These are phyloP conservation scores for Neovahlkampfia damariscottae DNA, from an alignment of 78 protist genomes.

Conservation along the genomic window DNA sequence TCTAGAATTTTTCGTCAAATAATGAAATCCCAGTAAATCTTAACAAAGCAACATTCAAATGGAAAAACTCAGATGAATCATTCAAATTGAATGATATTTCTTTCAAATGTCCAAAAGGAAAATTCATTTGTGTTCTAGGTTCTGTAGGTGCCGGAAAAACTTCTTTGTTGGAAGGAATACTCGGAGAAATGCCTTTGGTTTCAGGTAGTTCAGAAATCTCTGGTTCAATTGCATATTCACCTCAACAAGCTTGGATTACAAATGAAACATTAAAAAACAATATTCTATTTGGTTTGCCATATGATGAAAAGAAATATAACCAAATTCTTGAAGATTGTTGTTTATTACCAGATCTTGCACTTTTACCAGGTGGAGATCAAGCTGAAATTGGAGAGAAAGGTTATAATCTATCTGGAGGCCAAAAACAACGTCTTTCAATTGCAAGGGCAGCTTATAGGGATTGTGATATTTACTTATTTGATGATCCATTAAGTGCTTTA, in stretches of 20 bases:
- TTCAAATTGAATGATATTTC: neutral
- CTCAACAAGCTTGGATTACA: slow-evolving; percentile 65
- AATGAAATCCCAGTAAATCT: too few relatives aligned
- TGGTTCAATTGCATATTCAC: slow-evolving; percentile 41
- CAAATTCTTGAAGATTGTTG: slow-evolving; percentile 18
- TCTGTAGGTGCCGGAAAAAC: slow-evolving; percentile 34
- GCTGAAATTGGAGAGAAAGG: slow-evolving; percentile 87
- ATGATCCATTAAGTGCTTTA: slow-evolving; percentile 69
- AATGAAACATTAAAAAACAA: slow-evolving; percentile 39
- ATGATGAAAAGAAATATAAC: slow-evolving; percentile 20
- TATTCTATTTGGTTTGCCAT: slow-evolving; percentile 36
- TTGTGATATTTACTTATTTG: slow-evolving; percentile 39
- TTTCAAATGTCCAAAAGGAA: neutral
- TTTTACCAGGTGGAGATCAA: slow-evolving; percentile 63
- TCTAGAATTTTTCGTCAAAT: neutral
- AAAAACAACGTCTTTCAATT: slow-evolving; percentile 27
- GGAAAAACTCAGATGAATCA: too few relatives aligned
- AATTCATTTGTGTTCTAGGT: slow-evolving; percentile 24
- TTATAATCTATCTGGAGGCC: slow-evolving; percentile 67
- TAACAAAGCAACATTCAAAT: too few relatives aligned
- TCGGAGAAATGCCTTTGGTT: slow-evolving; percentile 27
- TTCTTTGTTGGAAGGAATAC: slow-evolving; percentile 3
- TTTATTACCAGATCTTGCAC: slow-evolving; percentile 35
- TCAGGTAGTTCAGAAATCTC: neutral
- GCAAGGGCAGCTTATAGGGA: slow-evolving; percentile 31